Evolutionary conservation across 2,329 filamentous ascomycete genomes (phyloP).

Genomic region (Xylariaceae sp.): DNA sequence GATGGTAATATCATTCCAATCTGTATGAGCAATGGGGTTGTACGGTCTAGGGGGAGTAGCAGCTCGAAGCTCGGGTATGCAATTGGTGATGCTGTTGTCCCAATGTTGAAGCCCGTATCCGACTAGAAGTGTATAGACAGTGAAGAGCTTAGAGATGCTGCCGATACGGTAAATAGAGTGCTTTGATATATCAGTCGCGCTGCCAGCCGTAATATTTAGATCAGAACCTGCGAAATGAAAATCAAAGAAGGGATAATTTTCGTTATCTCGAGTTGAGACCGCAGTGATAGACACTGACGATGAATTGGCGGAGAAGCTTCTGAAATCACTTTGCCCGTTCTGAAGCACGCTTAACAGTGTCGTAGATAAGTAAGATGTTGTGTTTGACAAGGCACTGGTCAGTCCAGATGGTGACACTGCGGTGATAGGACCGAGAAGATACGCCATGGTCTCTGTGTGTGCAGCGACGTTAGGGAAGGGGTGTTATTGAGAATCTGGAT

Average conservation of each 20-base stretch:
- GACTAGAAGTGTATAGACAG: constrained; percentile 7
- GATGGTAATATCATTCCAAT: constrained; percentile 5
- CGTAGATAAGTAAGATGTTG: not conserved
- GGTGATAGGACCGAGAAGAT: too few relatives aligned
- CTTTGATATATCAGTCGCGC: constrained; percentile 3
- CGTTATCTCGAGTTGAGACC: constrained; percentile 4
- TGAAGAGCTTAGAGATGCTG: constrained; percentile 13
- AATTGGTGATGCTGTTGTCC: constrained; percentile 7
- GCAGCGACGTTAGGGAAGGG: too few relatives aligned
- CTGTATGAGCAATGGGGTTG: constrained; percentile 2
- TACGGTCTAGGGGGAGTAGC: too few relatives aligned
- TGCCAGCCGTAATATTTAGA: constrained; percentile 5
- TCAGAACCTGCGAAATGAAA: constrained; percentile 9
- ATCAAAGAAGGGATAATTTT: constrained; percentile 9
- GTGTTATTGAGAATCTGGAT: too few relatives aligned
- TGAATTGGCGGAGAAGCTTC: constrained; percentile 8
- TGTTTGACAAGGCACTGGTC: not conserved
- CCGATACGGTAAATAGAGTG: constrained; percentile 11
- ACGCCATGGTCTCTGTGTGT: too few relatives aligned
- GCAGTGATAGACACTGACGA: constrained; percentile 10
- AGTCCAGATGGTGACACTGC: too few relatives aligned
- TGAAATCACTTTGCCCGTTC: constrained; percentile 6
- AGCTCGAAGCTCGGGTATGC: constrained; percentile 4
- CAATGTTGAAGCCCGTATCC: constrained; percentile 7
- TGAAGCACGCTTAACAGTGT: constrained; percentile 2